Base-by-base conservation (phyloP, 176 grass and related monocot genomes). In the Oryza meridionalis region DNA sequence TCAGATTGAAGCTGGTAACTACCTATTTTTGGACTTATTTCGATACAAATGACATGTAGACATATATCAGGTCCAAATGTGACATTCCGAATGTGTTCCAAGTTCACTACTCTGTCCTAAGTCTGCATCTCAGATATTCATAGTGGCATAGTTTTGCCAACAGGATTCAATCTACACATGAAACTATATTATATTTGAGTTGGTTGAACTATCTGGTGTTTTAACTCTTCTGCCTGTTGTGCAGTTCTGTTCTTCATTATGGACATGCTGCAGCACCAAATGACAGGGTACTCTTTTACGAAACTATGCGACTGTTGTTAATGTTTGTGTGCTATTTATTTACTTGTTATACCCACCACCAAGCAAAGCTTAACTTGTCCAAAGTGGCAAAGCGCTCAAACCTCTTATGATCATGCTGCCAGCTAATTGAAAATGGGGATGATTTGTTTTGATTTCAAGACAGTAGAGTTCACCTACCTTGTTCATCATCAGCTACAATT, bases 231-330 rank as follows among this genome's bases (percentile, higher is more conserved):
- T 86, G 42, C 58, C 81, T 76, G 66, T 29, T 81, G 88, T 93
- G 72, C 81, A 95, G 96, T 85, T 87, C 93, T 92, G 83, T 98
- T 94, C 96, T 98, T 25, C 96, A 98, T 84, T 98, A 98, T 90
- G 96, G 96, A 53, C 93, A 98, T 69, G 75, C 89, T 0, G 87
- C 91, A 72, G 96, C 96, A 90, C 96, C 96, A 92, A 98, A 98
- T 92, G 96, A 98, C 33, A 81, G 91, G 85, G 93, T 90, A 90
- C 32, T 82, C 25, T 72, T 86, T 86, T 75, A 73, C 80, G 27
- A 51, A 74, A 66, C 62, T 79, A 82, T 65, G 78, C 62, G 9
- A 69, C 46, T 81, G n/a, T 45, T 27, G 17, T 67, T 81, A 70
- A 47, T 61, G 81, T 70, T 42, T 67, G 2, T 62, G 71, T 78